Evolutionary conservation across 441 rosid species (phyloP).

Genomic region (Daphne laureola): DNA sequence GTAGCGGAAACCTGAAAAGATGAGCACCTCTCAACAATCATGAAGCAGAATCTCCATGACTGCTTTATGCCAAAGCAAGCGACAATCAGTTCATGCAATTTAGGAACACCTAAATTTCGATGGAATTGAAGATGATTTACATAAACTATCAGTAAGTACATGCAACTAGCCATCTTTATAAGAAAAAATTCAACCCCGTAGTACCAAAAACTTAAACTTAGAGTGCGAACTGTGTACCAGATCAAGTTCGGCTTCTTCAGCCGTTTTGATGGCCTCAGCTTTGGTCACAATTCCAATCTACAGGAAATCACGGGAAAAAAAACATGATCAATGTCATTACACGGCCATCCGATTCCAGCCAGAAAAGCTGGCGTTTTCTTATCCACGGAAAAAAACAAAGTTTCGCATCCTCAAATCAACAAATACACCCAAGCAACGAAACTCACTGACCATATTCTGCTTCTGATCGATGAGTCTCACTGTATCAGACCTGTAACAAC

Average conservation of each 20-base stretch:
- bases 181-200: neutral
- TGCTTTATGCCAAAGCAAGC: no score
- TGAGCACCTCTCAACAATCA: no score
- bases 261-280: constrained; percentile 70
- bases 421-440: neutral
- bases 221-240: constrained; percentile 38
- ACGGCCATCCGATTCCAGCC: neutral
- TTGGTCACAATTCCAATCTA: constrained; percentile 79
- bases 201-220: neutral
- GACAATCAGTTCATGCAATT: no score
- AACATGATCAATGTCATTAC: neutral
- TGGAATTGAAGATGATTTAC: no score
- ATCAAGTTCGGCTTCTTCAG: constrained; percentile 80
- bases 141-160: neutral
- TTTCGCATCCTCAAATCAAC: constrained; percentile 7
- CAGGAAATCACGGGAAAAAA: constrained; percentile 3
- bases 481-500: constrained; percentile 47
- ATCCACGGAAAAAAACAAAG: no score
- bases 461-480: constrained; percentile 75
- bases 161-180: neutral
- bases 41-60: no score
- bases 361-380: neutral
- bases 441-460: constrained; percentile 67
- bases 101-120: no score
- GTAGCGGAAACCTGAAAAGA: no score